Base-by-base conservation (phyloP, 2,329 filamentous ascomycete species). In the Proliferodiscus dingleyae region DNA sequence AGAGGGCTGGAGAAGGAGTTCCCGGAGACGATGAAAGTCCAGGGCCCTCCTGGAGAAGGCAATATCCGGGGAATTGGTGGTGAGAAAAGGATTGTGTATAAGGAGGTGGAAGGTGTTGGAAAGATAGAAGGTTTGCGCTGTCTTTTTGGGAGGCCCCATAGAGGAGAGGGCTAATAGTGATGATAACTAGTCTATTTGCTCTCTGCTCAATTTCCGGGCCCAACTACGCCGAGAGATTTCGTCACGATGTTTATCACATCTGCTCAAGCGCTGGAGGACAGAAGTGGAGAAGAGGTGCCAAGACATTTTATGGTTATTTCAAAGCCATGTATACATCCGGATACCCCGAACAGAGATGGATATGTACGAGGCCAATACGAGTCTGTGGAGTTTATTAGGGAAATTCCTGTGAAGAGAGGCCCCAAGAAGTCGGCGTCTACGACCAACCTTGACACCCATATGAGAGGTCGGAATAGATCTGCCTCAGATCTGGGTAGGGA, bases 331-430 rank as follows among this genome's bases (percentile, higher is more conserved):
- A 66, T 76, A 16, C 89, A 96, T 62, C 81, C 83, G 0, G 80
- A 88, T 47, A 83, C 85, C 26, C 82, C 83, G 16, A 74, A 76
- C 10, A 74, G 84, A 8, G 69, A 78, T 47, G 87, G 87, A 13
- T 91, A 84, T 62, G 87, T 95, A 39, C 77, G 89, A 32, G 91
- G 90, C 3, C 75, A 83, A 52, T 97, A 96, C 58, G 90, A 96
- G 69, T 94, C 87, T 1, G 85, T 96, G 13, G 91, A 97, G 66
- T 75, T 95, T 54, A 90, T 96, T 46, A 76, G 90, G 40, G 90
- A 97, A 66, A 77, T 96, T 11, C 84, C 83, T 1, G 62, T 81
- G 8, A 63, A 71, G 52, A 63, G 68, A 3, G 51, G 53, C 21
- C 67, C 68, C 8, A 68, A 67, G 24, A 68, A 67, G 51, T 67